A percentile compares a stretch with the other conserved stretches of the same genome.
phyloP scores from a whole-genome alignment of 2,329 filamentous ascomycete species.

The Fusarium clavum region DNA sequence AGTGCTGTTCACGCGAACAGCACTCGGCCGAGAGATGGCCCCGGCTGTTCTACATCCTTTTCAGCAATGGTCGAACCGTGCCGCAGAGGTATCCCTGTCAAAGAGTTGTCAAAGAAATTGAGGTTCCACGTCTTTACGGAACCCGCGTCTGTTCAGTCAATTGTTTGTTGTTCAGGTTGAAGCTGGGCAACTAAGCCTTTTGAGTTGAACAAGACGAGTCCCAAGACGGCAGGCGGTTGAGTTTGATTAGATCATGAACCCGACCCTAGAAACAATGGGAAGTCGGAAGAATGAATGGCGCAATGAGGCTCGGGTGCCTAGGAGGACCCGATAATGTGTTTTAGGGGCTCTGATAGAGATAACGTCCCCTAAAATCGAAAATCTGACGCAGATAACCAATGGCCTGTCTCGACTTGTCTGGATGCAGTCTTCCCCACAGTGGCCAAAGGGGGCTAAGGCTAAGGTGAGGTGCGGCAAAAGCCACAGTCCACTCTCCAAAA shows the following conservation, averaged over 20 bases:
- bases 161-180: not conserved
- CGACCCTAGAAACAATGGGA: slow-evolving; percentile 34
- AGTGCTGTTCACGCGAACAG: slow-evolving; percentile 16
- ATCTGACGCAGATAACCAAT: slow-evolving; percentile 20
- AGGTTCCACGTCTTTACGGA: not conserved
- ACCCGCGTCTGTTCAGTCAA: not conserved
- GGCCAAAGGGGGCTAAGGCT: slow-evolving; percentile 37
- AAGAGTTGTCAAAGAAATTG: slow-evolving; percentile 11
- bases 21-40: not conserved
- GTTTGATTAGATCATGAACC: slow-evolving; percentile 13
- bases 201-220: slow-evolving; percentile 1
- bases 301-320: slow-evolving; percentile 29
- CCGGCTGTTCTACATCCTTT: not conserved
- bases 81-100: not conserved
- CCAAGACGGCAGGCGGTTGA: slow-evolving; percentile 5
- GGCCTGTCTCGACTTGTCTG: not conserved
- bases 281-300: slow-evolving; percentile 41
- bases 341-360: slow-evolving; percentile 20
- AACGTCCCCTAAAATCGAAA: slow-evolving; percentile 26
- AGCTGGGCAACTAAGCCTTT: not conserved
- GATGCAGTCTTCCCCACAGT: slow-evolving; percentile 38
- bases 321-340: slow-evolving; percentile 17
- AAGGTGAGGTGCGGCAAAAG: slow-evolving; percentile 29
- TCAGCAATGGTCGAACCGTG: not conserved
- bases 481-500: slow-evolving; percentile 41